A percentile compares a stretch with the other conserved stretches of the same genome.
phyloP scores from a whole-genome alignment of 1,284 basidiomycete species.

The Schizophyllum amplum region DNA sequence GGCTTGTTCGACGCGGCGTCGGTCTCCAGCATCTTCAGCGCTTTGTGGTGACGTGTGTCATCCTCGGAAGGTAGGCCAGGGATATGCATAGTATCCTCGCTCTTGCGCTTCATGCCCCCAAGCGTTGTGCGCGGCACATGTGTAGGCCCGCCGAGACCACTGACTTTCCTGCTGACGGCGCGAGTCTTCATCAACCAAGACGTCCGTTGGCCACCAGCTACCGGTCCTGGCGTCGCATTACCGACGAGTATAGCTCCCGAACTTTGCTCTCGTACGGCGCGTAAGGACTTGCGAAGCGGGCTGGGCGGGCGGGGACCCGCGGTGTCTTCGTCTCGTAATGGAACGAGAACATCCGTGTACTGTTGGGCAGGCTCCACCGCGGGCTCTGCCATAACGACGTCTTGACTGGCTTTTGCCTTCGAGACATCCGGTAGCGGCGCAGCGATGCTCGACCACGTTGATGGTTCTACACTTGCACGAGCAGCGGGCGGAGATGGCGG shows the following conservation, averaged over 20 bases:
- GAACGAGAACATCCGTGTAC: constrained; percentile 16
- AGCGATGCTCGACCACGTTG: too few relatives aligned
- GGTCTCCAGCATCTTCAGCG: constrained; percentile 33
- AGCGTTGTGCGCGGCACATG: constrained; percentile 5
- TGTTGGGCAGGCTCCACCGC: constrained; percentile 3
- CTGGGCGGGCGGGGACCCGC: constrained; percentile 33
- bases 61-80: constrained; percentile 18
- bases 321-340: constrained; percentile 20
- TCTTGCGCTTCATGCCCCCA: constrained; percentile 54
- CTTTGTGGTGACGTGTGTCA: constrained; percentile 41
- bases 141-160: background rate
- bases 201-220: constrained; percentile 49
- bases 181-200: constrained; percentile 74
- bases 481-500: too few relatives aligned
- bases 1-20: constrained; percentile 25
- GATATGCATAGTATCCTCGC: constrained; percentile 38
- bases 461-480: too few relatives aligned
- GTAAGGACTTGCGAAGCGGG: constrained; percentile 63
- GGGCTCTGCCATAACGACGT: background rate
- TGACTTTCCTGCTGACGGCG: constrained; percentile 24
- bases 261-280: constrained; percentile 38
- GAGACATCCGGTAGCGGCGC: background rate
- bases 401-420: background rate
- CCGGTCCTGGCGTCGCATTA: constrained; percentile 35
- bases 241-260: constrained; percentile 22